Evolutionary conservation across 2,329 filamentous ascomycete species (phyloP).

Genomic region (Penicillium sp.): DNA sequence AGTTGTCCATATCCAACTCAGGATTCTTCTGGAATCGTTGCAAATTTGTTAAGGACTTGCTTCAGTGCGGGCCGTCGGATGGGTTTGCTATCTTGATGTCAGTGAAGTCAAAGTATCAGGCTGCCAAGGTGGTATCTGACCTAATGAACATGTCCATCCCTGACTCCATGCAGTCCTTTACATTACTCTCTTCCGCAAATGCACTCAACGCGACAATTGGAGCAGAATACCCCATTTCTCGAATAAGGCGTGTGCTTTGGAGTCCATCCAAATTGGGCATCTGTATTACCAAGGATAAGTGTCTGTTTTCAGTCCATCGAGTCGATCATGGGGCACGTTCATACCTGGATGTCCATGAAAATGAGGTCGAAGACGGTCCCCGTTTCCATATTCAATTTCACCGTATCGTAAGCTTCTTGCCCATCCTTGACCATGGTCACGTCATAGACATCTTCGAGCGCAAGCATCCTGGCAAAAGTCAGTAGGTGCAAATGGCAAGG

Average conservation of each 20-base stretch:
- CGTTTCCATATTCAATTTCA: conserved; percentile 77
- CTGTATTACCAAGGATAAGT: conserved; percentile 7
- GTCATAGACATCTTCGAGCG: conserved; percentile 57
- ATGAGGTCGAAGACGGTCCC: conserved; percentile 78
- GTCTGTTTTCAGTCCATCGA: no score
- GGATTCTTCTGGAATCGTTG: conserved; percentile 73
- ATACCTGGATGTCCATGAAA: conserved; percentile 79
- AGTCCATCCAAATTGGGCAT: conserved; percentile 94
- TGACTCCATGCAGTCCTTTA: conserved; percentile 80
- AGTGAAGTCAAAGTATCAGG: neutral
- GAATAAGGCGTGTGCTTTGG: conserved; percentile 80
- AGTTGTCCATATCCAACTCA: conserved; percentile 4
- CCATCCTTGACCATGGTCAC: conserved; percentile 85
- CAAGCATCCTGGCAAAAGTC: conserved; percentile 54
- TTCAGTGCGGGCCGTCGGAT: conserved; percentile 84
- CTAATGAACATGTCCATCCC: conserved; percentile 90
- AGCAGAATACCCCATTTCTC: conserved; percentile 79
- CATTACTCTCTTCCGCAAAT: conserved; percentile 86
- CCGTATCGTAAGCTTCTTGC: conserved; percentile 82
- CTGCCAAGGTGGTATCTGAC: neutral
- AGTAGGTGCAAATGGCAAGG: neutral
- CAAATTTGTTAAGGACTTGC: conserved; percentile 76
- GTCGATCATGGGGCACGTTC: no score
- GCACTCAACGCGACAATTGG: conserved; percentile 91
- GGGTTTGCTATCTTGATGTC: conserved; percentile 48